Conservation (phyloP, 768 basidiomycete genomes). For the Naganishia kalamii region DNA sequence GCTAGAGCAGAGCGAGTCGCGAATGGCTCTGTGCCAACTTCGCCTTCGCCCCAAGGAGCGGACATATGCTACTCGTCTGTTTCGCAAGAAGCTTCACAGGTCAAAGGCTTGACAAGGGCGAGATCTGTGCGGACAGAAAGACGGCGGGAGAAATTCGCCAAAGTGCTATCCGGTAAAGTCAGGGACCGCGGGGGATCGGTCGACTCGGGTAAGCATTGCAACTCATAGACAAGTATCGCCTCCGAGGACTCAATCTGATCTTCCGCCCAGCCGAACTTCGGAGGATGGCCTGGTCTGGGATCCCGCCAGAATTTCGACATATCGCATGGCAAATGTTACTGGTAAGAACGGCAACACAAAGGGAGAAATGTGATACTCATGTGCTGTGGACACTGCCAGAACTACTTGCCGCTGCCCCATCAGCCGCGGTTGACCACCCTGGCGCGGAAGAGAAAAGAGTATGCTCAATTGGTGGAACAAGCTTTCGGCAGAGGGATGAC, state of each 20-base stretch:
- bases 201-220: slow-evolving; percentile 53
- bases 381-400: slow-evolving; percentile 52
- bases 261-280: slow-evolving; percentile 57
- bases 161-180: slow-evolving; percentile 34
- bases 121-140: slow-evolving; percentile 39
- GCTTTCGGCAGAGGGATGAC: slow-evolving; percentile 81
- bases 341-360: slow-evolving; percentile 52
- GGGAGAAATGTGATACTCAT: background rate
- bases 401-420: slow-evolving; percentile 80
- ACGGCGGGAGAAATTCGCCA: slow-evolving; percentile 40
- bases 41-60: background rate
- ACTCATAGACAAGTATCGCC: slow-evolving; percentile 49
- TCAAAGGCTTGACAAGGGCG: slow-evolving; percentile 29
- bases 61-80: slow-evolving; percentile 10
- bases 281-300: slow-evolving; percentile 90
- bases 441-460: slow-evolving; percentile 85
- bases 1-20: slow-evolving; percentile 40
- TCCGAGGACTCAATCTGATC: background rate
- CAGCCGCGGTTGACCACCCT: slow-evolving; percentile 69
- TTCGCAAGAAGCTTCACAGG: slow-evolving; percentile 13
- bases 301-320: slow-evolving; percentile 77
- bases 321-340: slow-evolving; percentile 91
- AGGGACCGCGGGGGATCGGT: slow-evolving; percentile 53
- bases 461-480: slow-evolving; percentile 76
- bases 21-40: slow-evolving; percentile 59